Conservation (phyloP, 805 yeast species). For the Candida taoyuanica region DNA sequence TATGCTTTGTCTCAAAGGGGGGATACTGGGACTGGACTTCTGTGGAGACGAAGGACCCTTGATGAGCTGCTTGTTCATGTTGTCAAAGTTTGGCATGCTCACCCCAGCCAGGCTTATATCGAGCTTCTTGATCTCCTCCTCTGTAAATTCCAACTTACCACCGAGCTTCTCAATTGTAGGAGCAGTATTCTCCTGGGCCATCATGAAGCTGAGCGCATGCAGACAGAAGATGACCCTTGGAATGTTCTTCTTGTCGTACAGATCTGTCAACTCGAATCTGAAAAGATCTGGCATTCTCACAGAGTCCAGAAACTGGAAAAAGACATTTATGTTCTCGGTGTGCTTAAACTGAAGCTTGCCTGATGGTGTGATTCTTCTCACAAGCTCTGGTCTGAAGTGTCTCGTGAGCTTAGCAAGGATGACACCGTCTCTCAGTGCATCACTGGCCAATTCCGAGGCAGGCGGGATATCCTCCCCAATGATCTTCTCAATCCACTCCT, state of each 20-base stretch:
- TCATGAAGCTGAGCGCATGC: conserved; percentile 78
- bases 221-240: conserved; percentile 93
- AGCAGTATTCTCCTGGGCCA: conserved; percentile 49
- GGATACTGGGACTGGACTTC: conserved; percentile 18
- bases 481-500: conserved; percentile 68
- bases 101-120: conserved; percentile 62
- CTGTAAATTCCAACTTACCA: conserved; percentile 57
- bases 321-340: conserved; percentile 86
- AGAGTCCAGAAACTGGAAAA: conserved; percentile 63
- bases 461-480: conserved; percentile 53
- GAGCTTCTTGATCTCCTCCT: conserved; percentile 63
- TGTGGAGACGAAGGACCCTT: conserved; percentile 21
- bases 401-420: conserved; percentile 74
- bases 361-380: conserved; percentile 48
- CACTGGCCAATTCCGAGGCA: conserved; percentile 49
- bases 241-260: conserved; percentile 85
- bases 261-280: conserved; percentile 85
- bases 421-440: conserved; percentile 79
- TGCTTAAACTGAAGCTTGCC: conserved; percentile 78
- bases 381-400: conserved; percentile 62
- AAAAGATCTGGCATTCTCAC: conserved; percentile 83
- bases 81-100: conserved; percentile 72
- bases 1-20: conserved; percentile 7
- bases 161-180: conserved; percentile 61
- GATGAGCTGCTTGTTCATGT: conserved; percentile 41